phyloP scores from a whole-genome alignment of 345 rosid species.

The Gossypium longicalyx region DNA sequence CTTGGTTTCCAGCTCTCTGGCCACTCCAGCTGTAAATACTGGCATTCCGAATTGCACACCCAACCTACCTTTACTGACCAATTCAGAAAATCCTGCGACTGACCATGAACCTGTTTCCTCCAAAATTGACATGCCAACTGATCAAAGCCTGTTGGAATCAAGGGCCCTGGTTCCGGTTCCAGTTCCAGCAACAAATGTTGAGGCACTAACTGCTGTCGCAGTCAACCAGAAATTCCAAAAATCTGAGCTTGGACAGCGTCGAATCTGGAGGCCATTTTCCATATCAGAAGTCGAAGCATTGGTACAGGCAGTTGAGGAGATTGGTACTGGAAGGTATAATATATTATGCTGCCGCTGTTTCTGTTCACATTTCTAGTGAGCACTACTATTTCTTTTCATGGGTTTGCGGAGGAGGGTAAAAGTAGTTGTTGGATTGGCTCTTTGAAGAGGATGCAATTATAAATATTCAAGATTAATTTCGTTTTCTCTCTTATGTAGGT shows the following conservation, averaged over 20 bases:
- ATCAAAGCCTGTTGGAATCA: constrained; percentile 45
- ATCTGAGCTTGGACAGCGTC: constrained; percentile 71
- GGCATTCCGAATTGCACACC: constrained; percentile 28
- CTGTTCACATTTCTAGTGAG: neutral
- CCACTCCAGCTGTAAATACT: constrained; percentile 33
- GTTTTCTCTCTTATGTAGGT: constrained; percentile 41
- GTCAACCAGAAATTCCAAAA: constrained; percentile 56
- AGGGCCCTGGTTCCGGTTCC: constrained; percentile 58
- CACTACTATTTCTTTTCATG: neutral
- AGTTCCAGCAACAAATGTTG: constrained; percentile 27
- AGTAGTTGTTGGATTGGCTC: neutral
- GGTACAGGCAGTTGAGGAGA: constrained; percentile 81
- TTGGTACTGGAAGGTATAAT: constrained; percentile 88
- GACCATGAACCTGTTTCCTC: constrained; percentile 34
- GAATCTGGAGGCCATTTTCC: constrained; percentile 95
- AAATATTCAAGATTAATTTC: neutral
- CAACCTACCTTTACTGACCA: constrained; percentile 27
- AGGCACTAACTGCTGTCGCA: constrained; percentile 66
- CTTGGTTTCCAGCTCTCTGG: constrained; percentile 45
- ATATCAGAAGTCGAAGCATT: constrained; percentile 92
- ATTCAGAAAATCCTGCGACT: constrained; percentile 24
- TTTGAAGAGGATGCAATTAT: neutral
- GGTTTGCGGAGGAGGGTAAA: neutral
- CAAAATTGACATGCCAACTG: constrained; percentile 40
- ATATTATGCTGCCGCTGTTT: neutral